Base-by-base conservation (phyloP, 2,329 filamentous ascomycete genomes). In the Magnaporthiopsis poae region DNA sequence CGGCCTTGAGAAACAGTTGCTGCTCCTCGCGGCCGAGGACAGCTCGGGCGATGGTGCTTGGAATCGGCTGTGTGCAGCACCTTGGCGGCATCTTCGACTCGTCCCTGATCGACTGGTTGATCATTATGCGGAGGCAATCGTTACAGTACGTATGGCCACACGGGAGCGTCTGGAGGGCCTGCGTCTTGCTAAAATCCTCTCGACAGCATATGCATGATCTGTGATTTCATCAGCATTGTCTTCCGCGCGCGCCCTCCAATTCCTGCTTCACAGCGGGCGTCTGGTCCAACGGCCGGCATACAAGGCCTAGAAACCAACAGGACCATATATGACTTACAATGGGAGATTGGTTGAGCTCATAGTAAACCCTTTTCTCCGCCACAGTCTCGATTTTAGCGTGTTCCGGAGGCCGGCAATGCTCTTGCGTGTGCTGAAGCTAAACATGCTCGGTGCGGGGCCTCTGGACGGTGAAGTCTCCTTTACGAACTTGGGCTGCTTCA, bases 1-100 rank as follows among this genome's bases (percentile, higher is more conserved):
- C 83, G 1, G 83, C 80, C 68, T 86, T 84, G 63, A 88, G 76
- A 65, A 88, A 88, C 3, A 75, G 71, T 33, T 80, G 77, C 69
- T 86, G 84, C 61, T 82, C 81, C 18, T 85, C 82, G 15, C 78
- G 77, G 25, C 74, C 77, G 27, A 88, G 77, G 1, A 85, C 74
- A 0, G 77, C 74, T 69, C 80, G 82, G 68, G 88, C 78, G 39
- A 80, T 77, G 2, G 75, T 69, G 33, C 79, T 77, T 1, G 84
- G 81, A 33, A 88, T 80, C 0, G 85, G 81, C 70, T 83, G 80
- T 1, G 80, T 80, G 72, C 86, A 88, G 72, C 86, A 88, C 66
- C 84, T 78, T 0, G 86, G 86, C 9, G 86, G 86, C 84, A 88
- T 87, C 69, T 81, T 85, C 65, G 81, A 79, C 74, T 88, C 86